These are phyloP conservation scores for Euphorbia pulcherrima DNA, from an alignment of 345 rosid species.

Conservation along the genomic window DNA sequence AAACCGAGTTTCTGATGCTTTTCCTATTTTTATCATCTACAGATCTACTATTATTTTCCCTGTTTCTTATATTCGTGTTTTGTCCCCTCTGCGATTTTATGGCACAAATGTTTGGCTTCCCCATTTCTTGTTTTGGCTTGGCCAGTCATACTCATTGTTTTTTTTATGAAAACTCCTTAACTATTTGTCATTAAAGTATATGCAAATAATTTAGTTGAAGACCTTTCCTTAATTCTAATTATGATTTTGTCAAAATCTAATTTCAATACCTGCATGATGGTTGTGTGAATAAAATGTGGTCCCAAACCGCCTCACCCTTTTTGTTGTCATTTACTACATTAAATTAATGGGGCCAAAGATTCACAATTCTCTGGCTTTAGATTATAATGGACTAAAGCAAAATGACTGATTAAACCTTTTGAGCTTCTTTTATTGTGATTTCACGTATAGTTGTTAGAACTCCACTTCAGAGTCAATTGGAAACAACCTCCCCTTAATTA, in stretches of 20 bases:
- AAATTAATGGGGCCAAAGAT: too few relatives aligned
- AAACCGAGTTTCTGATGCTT: slow-evolving; percentile 58
- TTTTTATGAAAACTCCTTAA: background rate
- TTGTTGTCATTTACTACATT: background rate
- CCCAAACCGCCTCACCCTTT: background rate
- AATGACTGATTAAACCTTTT: too few relatives aligned
- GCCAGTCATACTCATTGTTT: background rate
- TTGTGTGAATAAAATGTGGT: background rate
- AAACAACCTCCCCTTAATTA: too few relatives aligned
- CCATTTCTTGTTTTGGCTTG: background rate
- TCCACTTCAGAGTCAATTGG: too few relatives aligned
- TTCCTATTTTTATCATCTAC: too few relatives aligned
- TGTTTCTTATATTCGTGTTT: background rate
- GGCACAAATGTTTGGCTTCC: background rate
- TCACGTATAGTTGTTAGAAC: too few relatives aligned
- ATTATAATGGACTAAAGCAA: too few relatives aligned
- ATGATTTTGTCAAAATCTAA: background rate
- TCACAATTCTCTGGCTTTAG: too few relatives aligned
- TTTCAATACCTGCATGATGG: background rate
- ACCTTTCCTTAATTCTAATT: background rate
- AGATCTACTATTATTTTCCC: background rate
- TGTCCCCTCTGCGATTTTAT: background rate
- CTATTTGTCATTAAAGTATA: background rate
- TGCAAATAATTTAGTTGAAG: background rate
- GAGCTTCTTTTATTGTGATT: too few relatives aligned